Percentiles rank a stretch among this genome's conserved stretches.
Evolutionary conservation across 257 asterid species (phyloP).

Genomic region (Forsythia suspensa): DNA sequence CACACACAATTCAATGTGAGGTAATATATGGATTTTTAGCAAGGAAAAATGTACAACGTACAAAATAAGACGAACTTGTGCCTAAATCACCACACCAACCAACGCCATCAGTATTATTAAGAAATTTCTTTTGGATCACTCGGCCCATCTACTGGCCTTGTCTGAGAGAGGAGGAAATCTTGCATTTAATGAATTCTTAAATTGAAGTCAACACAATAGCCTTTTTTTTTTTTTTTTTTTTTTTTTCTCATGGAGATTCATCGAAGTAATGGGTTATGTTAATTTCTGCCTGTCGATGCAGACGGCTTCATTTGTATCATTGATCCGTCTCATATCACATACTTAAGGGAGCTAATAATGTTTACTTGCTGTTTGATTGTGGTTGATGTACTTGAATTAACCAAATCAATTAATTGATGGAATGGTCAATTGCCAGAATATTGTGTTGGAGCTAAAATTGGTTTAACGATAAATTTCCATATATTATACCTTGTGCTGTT

Average conservation of each 20-base stretch:
- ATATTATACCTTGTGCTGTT: background rate
- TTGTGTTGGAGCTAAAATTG: background rate
- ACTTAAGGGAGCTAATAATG: background rate
- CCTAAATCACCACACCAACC: background rate
- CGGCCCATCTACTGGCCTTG: conserved; percentile 6
- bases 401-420: background rate
- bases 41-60: background rate
- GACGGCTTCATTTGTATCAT: background rate
- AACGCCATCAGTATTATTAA: background rate
- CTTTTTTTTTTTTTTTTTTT: background rate
- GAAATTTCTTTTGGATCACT: background rate
- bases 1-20: background rate
- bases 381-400: background rate
- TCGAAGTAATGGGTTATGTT: conserved; percentile 1
- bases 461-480: background rate
- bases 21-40: background rate
- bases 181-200: background rate
- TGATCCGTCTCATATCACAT: background rate
- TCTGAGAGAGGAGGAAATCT: background rate
- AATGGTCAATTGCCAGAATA: background rate
- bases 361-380: conserved; percentile 1
- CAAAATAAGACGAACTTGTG: conserved; percentile 1
- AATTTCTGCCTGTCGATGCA: background rate
- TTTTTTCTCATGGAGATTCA: background rate
- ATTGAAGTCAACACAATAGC: background rate